Conservation (phyloP, 441 rosid species). For the Mallotus japonicus region DNA sequence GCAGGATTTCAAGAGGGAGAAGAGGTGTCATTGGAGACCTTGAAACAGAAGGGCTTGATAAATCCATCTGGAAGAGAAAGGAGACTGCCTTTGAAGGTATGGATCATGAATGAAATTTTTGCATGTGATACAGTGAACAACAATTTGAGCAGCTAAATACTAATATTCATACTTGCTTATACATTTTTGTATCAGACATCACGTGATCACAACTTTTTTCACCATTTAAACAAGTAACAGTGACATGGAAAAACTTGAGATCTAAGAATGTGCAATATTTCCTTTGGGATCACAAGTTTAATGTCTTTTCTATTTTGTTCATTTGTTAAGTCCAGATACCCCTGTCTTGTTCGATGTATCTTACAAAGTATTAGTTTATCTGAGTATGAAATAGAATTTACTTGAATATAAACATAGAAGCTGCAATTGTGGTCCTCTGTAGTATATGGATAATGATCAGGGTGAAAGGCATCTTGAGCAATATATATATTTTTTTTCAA, state of each 20-base stretch:
- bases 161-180: neutral
- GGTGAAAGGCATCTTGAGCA: neutral
- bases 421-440: neutral
- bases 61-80: constrained; percentile 97
- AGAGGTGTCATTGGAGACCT: constrained; percentile 76
- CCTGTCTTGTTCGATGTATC: neutral
- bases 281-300: too few relatives aligned
- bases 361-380: neutral
- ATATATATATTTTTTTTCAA: neutral
- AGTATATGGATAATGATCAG: neutral
- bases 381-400: neutral
- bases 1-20: constrained; percentile 86
- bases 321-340: neutral
- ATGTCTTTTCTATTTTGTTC: too few relatives aligned
- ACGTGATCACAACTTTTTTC: neutral
- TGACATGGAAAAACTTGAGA: neutral
- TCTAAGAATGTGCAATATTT: neutral
- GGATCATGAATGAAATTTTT: neutral
- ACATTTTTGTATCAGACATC: constrained; percentile 1
- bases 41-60: constrained; percentile 74
- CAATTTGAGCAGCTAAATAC: neutral
- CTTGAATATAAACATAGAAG: neutral
- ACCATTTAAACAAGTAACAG: neutral
- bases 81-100: constrained; percentile 85
- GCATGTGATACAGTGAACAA: neutral